phyloP scores from a whole-genome alignment of 306 rosid genomes.

The Cucurbita maxima region DNA sequence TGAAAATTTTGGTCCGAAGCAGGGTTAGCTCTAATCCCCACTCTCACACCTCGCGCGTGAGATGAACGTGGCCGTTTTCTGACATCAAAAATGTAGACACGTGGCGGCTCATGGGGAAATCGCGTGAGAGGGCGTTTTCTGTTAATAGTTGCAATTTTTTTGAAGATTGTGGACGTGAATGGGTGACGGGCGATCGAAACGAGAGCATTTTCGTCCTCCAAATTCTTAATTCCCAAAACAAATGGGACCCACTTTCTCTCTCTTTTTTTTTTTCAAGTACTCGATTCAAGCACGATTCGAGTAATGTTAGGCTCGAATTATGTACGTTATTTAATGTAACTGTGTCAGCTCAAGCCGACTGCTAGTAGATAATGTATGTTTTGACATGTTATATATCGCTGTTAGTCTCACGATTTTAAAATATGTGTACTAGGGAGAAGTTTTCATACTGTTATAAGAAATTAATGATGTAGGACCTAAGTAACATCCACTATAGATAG shows the following conservation, averaged over 20 bases:
- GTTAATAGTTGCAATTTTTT: background rate
- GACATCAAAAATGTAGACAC: rapidly evolving
- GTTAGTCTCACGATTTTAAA: too few species aligned
- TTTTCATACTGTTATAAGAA: too few species aligned
- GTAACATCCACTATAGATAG: too few species aligned
- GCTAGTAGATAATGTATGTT: too few species aligned
- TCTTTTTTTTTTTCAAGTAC: too few species aligned
- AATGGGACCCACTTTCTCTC: background rate
- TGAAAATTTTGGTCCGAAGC: background rate
- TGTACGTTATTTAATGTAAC: too few species aligned
- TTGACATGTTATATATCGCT: too few species aligned
- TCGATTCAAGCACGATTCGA: too few species aligned
- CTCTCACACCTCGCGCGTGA: background rate
- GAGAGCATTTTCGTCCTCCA: background rate
- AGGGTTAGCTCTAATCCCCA: background rate
- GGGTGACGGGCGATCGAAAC: background rate
- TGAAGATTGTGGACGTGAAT: background rate
- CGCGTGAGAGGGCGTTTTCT: background rate
- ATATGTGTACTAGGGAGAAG: too few species aligned
- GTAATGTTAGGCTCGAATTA: too few species aligned
- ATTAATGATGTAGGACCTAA: too few species aligned
- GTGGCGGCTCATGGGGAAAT: background rate
- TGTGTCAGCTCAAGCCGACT: too few species aligned
- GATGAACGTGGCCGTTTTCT: background rate
- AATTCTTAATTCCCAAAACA: background rate